Evolutionary conservation across 2,329 filamentous ascomycete genomes (phyloP).

Genomic region (Aureobasidium sp.): DNA sequence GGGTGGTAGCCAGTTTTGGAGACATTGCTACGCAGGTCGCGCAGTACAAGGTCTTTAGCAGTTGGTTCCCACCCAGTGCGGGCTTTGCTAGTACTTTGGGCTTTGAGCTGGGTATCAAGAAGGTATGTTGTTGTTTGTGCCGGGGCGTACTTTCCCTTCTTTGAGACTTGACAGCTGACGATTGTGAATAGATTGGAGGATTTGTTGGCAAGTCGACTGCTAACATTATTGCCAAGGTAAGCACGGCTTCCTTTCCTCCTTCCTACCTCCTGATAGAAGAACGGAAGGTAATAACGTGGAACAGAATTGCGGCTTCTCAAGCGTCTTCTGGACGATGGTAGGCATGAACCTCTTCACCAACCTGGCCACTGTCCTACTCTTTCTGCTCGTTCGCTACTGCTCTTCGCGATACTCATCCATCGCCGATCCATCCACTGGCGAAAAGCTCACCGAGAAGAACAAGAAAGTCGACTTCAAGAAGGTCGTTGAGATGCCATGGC

Average conservation of each 20-base stretch:
- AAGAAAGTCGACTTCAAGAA: conserved; percentile 51
- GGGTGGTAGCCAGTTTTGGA: conserved; percentile 51
- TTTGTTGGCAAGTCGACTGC: conserved; percentile 56
- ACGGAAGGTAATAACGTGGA: neutral
- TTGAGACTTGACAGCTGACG: neutral
- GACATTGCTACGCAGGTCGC: conserved; percentile 59
- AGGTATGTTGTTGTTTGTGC: conserved; percentile 24
- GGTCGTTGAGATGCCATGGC: conserved; percentile 52
- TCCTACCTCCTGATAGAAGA: neutral
- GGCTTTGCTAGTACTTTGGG: conserved; percentile 57
- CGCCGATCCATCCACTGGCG: conserved; percentile 51
- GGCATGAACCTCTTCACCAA: conserved; percentile 61
- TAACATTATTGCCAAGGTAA: conserved; percentile 48
- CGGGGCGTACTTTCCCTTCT: neutral
- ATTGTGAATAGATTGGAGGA: conserved; percentile 38
- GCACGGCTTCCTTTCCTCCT: neutral
- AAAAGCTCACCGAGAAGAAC: conserved; percentile 53
- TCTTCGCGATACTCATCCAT: conserved; percentile 42
- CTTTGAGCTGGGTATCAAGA: conserved; percentile 54
- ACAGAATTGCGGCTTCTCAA: conserved; percentile 48
- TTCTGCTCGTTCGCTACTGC: conserved; percentile 48
- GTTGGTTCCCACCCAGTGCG: conserved; percentile 56
- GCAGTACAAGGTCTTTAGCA: conserved; percentile 59
- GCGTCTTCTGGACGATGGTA: conserved; percentile 56
- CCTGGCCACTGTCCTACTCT: conserved; percentile 46